phyloP scores from a whole-genome alignment of 2,329 filamentous ascomycete genomes.

The Colletotrichum brevisporum region DNA sequence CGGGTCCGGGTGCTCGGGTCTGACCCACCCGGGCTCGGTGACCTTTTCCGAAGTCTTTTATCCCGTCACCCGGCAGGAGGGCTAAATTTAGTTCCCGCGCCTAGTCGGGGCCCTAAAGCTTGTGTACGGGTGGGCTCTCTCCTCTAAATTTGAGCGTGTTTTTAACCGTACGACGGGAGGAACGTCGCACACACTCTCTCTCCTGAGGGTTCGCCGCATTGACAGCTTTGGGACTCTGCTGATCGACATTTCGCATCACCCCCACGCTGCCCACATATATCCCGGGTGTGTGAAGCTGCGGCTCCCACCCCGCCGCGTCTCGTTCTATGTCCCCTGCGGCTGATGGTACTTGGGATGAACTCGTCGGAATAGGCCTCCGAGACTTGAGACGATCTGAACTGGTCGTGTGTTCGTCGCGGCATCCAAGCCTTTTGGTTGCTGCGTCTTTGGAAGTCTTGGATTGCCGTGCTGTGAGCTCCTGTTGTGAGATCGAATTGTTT shows the following conservation, averaged over 20 bases:
- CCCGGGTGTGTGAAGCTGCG: not conserved
- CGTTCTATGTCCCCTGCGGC: not conserved
- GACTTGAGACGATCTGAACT: too few relatives aligned
- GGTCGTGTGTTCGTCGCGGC: too few relatives aligned
- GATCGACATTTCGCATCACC: constrained; percentile 5
- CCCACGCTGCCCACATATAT: constrained; percentile 7
- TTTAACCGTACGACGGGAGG: constrained; percentile 9
- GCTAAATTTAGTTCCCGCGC: constrained; percentile 14
- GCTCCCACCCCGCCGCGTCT: not conserved
- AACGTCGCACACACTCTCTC: not conserved
- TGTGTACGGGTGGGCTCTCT: not conserved
- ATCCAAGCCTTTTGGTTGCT: too few relatives aligned
- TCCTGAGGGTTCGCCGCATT: not conserved
- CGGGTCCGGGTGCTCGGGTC: not conserved
- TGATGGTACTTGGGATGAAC: not conserved
- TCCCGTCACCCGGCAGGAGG: not conserved
- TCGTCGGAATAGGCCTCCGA: too few relatives aligned
- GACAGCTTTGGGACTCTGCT: too few relatives aligned
- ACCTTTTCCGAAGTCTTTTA: not conserved
- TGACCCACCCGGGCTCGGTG: not conserved
- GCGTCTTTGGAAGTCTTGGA: too few relatives aligned
- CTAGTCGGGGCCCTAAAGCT: constrained; percentile 5
- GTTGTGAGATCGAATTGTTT: too few relatives aligned
- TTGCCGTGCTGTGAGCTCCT: not conserved
- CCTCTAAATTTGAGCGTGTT: constrained; percentile 9